Evolutionary conservation across 164 flowering plant genomes (phyloP).

Genomic region (Chloranthus sessilifolius): DNA sequence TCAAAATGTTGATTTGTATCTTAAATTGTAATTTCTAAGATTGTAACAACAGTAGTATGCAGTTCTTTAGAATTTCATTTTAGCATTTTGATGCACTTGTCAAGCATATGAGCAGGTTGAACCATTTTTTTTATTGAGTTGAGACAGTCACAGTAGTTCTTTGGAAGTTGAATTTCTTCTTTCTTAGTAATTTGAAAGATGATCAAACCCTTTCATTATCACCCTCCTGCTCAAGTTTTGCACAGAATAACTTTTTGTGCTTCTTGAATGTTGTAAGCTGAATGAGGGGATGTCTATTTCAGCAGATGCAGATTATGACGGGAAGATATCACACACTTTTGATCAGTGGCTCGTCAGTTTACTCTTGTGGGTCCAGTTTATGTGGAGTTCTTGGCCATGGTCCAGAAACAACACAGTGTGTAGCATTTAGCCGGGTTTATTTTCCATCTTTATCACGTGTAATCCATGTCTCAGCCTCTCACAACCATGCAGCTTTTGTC

Average conservation of each 20-base stretch:
- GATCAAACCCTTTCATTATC: neutral
- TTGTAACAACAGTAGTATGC: too few relatives aligned
- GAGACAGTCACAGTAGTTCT: neutral
- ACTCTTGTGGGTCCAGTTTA: slow-evolving; percentile 91
- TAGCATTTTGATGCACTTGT: too few relatives aligned
- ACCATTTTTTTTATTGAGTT: too few relatives aligned
- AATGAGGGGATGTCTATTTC: slow-evolving; percentile 8
- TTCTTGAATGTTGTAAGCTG: slow-evolving; percentile 2
- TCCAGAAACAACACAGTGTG: slow-evolving; percentile 72
- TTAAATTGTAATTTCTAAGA: too few relatives aligned
- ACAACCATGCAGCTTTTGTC: slow-evolving; percentile 92
- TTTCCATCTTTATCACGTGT: slow-evolving; percentile 57
- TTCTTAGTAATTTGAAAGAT: neutral
- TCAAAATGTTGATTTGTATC: too few relatives aligned
- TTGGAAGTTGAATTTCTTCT: neutral
- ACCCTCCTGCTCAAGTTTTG: neutral
- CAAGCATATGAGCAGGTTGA: too few relatives aligned
- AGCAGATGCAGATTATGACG: slow-evolving; percentile 86
- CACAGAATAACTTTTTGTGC: neutral
- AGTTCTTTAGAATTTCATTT: too few relatives aligned
- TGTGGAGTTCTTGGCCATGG: slow-evolving; percentile 98
- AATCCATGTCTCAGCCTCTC: slow-evolving; percentile 77
- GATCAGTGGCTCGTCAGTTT: slow-evolving; percentile 52
- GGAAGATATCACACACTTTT: slow-evolving; percentile 90
- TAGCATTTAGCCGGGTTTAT: slow-evolving; percentile 50